These are phyloP conservation scores for Pichia norvegensis DNA, from an alignment of 1,139 yeast genomes.

Conservation along the genomic window DNA sequence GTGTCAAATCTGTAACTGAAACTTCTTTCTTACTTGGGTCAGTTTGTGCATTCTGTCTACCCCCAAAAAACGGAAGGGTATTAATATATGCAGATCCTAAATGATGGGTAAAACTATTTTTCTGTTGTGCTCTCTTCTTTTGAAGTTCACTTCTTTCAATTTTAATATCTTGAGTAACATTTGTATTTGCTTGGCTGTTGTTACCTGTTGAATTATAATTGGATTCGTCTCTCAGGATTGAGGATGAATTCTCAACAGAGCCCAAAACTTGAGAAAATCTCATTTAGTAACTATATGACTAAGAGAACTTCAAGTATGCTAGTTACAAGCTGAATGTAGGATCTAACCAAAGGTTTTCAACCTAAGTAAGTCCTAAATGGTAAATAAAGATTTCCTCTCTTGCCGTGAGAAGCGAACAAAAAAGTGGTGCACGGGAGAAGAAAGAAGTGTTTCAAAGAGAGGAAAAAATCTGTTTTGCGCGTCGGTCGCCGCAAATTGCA, in stretches of 20 bases:
- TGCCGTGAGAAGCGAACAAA: neutral
- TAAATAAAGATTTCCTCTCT: neutral
- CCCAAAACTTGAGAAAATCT: constrained; percentile 25
- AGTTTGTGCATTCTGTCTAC: constrained; percentile 3
- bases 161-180: constrained; percentile 10
- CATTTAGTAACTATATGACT: constrained; percentile 15
- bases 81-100: constrained; percentile 5
- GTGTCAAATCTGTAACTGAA: constrained; percentile 10
- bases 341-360: neutral
- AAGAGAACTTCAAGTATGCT: too few species aligned
- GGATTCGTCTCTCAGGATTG: neutral
- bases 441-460: neutral
- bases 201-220: neutral
- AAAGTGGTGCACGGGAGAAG: neutral
- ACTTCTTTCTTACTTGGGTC: constrained; percentile 4
- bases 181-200: constrained; percentile 5
- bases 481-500: too few species aligned
- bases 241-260: constrained; percentile 3
- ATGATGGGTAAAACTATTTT: constrained; percentile 8
- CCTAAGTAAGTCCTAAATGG: neutral
- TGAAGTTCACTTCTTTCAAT: constrained; percentile 22
- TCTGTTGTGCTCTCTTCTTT: constrained; percentile 21
- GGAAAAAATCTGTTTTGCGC: neutral
- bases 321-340: neutral
- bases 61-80: constrained; percentile 9